Base-by-base conservation (phyloP, 2,329 filamentous ascomycete genomes). In the Diplodia sapinea region DNA sequence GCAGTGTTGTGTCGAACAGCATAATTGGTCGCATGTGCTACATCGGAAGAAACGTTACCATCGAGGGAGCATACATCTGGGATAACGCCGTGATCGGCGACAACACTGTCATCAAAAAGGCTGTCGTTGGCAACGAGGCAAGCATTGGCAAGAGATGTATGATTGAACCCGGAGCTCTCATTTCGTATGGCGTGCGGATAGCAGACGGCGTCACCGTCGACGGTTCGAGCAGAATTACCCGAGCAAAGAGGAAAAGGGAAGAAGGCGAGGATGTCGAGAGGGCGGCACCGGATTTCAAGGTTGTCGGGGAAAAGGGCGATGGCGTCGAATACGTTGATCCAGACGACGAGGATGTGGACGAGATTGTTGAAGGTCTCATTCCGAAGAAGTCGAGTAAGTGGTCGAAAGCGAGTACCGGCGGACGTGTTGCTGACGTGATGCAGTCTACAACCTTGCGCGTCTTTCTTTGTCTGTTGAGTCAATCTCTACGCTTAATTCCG, bases 51-150 rank as follows among this genome's bases (percentile, higher is more conserved):
- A 92, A 95, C 71, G 94, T 95, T 33, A 86, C 83, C 47, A 88
- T 99, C 69, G 86, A 91, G 57, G 86, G 92, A 72, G 90, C 92
- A 26, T 94, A 93, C 73, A 87, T 99, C 70, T 98, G 94, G 94
- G 92, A 97, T 73, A 87, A 93, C 72, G 88, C 88, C 0, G 86
- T 86, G 5, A 87, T 99, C 71, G 91, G 88, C 1, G 92, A 97
- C 74, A 89, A 89, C 23, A 85, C 90, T 17, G 85, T 85, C 29
- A 82, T 99, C 57, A 84, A 86, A 9, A 86, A 88, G 71, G 89
- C 93, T 1, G 88, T 99, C 51, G 82, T 99, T 65, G 95, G 91
- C 4, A 88, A 89, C 73, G 87, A 88, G 56, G 91, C 86, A 20
- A 82, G 85, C 1, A 81, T 99, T 66, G 93, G 93, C 26, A 89